Conservation (phyloP, 169 alveolate species). For the Theileria sp. region DNA sequence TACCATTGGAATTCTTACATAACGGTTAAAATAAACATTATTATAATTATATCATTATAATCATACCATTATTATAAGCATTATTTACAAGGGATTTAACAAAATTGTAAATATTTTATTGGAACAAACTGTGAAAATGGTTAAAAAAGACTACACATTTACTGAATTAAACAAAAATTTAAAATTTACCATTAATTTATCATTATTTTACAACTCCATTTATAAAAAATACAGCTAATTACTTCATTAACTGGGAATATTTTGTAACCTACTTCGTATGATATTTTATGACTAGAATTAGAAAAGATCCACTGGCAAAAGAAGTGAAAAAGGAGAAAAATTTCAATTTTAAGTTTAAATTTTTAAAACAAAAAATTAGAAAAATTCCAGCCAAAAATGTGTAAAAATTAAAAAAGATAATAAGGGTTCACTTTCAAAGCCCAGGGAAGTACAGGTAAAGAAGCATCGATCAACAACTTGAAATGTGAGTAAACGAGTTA, state of each 20-base stretch:
- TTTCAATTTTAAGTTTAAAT: not conserved
- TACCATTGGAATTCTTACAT: not conserved
- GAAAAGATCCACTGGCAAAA: not conserved
- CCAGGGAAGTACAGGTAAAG: not conserved
- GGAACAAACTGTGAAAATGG: not conserved
- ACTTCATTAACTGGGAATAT: not conserved
- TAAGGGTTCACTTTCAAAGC: not conserved
- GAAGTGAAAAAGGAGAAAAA: not conserved
- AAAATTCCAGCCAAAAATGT: not conserved
- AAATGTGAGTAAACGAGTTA: not conserved
- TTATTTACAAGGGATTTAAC: not conserved
- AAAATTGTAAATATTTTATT: not conserved
- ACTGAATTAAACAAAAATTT: not conserved
- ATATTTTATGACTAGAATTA: not conserved
- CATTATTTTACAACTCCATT: not conserved
- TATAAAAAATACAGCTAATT: not conserved
- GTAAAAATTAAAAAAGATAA: not conserved
- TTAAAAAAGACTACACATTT: not conserved
- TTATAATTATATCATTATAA: too few species aligned
- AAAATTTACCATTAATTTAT: not conserved
- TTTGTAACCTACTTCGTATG: not conserved
- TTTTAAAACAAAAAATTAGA: not conserved
- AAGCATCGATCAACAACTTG: not conserved
- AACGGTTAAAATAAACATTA: not conserved
- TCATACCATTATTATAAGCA: not conserved